A percentile compares a stretch with the other conserved stretches of the same genome.
These are phyloP conservation scores for Ophiobolus disseminans DNA, from an alignment of 2,329 filamentous ascomycete genomes.

Conservation along the genomic window DNA sequence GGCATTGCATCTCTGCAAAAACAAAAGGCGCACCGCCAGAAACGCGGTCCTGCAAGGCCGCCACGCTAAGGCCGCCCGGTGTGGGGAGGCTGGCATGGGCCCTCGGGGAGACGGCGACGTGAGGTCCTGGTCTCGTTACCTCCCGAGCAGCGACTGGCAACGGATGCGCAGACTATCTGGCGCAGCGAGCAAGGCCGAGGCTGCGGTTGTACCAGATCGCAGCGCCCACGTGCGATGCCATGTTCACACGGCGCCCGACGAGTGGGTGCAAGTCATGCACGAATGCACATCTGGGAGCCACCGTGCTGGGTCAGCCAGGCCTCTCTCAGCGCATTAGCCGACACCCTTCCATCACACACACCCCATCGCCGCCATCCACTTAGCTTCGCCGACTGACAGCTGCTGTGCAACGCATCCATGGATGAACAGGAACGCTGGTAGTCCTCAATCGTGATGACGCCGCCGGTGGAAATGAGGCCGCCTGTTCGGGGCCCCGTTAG, in stretches of 20 bases:
- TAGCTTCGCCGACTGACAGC: conserved; percentile 27
- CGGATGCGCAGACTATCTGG: conserved; percentile 8
- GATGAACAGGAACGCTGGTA: conserved; percentile 14
- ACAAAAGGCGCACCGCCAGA: conserved; percentile 11
- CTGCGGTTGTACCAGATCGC: conserved; percentile 27
- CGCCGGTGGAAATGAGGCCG: conserved; percentile 37
- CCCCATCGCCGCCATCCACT: conserved; percentile 21
- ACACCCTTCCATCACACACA: conserved; percentile 23
- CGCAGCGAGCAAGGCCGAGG: conserved; percentile 8
- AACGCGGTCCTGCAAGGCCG: conserved; percentile 18
- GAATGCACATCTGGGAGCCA: conserved; percentile 33
- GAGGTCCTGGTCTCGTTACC: conserved; percentile 2
- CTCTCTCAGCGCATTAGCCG: conserved; percentile 26
- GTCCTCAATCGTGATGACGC: conserved; percentile 28
- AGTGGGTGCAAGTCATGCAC: conserved; percentile 41
- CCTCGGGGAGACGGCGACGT: conserved; percentile 11
- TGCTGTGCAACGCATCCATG: conserved; percentile 28
- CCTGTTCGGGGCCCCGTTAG: conserved; percentile 34
- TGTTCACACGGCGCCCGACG: conserved; percentile 23
- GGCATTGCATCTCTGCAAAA: conserved; percentile 7
- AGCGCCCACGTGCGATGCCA: conserved; percentile 35
- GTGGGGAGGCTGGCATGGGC: conserved; percentile 12
- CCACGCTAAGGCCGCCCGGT: conserved; percentile 11
- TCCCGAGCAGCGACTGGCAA: neutral
- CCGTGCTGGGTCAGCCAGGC: conserved; percentile 35